Conservation (phyloP, 2,329 filamentous ascomycete species). For the Fusarium sambucinum region DNA sequence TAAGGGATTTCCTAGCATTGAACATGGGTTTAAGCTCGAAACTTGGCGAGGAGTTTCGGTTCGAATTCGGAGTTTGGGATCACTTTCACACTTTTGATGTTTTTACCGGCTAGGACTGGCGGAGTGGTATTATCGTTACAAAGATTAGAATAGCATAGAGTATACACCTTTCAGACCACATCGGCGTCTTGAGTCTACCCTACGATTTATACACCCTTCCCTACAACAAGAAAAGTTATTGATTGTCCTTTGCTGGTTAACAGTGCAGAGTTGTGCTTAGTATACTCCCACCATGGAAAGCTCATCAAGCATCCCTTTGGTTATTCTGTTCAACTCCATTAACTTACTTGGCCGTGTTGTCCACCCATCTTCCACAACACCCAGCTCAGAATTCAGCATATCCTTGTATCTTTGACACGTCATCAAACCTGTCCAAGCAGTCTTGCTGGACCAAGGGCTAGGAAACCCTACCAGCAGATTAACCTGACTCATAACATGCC, state of each 20-base stretch:
- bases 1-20: constrained; percentile 14
- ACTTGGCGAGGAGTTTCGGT: constrained; percentile 26
- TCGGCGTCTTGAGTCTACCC: neutral
- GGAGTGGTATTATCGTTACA: constrained; percentile 8
- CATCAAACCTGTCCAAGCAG: constrained; percentile 46
- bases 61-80: constrained; percentile 9
- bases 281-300: constrained; percentile 43
- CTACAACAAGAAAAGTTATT: neutral
- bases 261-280: neutral
- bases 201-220: neutral
- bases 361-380: constrained; percentile 41
- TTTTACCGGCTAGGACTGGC: neutral
- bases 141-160: constrained; percentile 36
- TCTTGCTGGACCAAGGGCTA: constrained; percentile 37
- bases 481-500: constrained; percentile 45
- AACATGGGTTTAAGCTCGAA: neutral
- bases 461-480: constrained; percentile 48
- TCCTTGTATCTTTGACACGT: constrained; percentile 34
- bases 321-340: constrained; percentile 35
- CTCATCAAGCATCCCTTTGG: constrained; percentile 42
- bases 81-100: neutral
- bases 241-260: neutral
- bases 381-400: constrained; percentile 47
- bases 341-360: constrained; percentile 39
- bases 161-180: constrained; percentile 29